Evolutionary conservation across 148 eudicot genomes (phyloP), one percentile per base, ranked within the genome.

Genomic region (Cornus florida): DNA sequence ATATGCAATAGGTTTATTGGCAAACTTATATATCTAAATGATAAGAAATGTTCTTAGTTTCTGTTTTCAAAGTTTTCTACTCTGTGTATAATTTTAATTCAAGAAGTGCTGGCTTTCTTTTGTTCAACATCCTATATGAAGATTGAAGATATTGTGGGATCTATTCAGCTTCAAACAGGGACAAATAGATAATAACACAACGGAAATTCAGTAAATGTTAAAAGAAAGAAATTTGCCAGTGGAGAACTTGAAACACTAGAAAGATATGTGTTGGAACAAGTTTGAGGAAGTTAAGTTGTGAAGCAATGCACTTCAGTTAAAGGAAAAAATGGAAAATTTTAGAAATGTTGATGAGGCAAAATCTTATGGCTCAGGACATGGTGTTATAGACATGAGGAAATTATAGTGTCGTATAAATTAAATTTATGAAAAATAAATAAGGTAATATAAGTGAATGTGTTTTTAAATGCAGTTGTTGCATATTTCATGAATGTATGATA

Each of bases 51-150:
- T 22, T 20, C 59, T 14, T 71, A 14, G 19, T 57, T 57, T 48
- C 22, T 46, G 32, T 16, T 7, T 65, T 31, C 59, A 62, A 72
- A 43, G 73, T 64, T 70, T 43, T 75, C 33, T 79, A 14, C 71
- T 48, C 53, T 53, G 50, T 74, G 67, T 75, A 38, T 43, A 38
- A 20, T 50, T 75, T 60, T 53, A 23, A 75, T 20, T 46, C 7
- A 13, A 23, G n/a, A 14, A 65, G 57, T 14, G 43, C 23, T 66
- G 17, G 41, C 6, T 19, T 77, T 75, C 60, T 6, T 66, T 48
- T 17, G 6, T 68, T 33, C 2, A 77, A 31, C 13, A 69, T 48
- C n/a, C 28, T 67, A 12, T 46, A 41, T 68, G 46, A 16, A 28
- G 46, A 50, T 35, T 35, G 38, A 35, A 35, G 5, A 31, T 1